phyloP scores from a whole-genome alignment of 345 rosid genomes.

The Sisymbrium irio region DNA sequence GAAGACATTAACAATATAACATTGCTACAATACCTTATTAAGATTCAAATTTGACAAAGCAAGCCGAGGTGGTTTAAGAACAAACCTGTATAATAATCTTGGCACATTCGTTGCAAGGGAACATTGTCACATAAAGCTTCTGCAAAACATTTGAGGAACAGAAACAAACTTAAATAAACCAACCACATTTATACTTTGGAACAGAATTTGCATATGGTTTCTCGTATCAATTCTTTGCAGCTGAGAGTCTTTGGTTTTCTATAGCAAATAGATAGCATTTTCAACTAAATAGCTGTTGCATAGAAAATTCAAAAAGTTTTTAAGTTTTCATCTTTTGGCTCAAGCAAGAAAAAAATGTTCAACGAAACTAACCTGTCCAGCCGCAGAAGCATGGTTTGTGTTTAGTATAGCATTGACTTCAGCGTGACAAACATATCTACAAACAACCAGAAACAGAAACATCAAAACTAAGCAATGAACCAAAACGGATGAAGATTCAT shows the following conservation, averaged over 20 bases:
- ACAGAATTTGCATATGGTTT: neutral
- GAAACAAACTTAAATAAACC: neutral
- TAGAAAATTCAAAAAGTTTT: neutral
- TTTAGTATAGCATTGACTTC: conserved; percentile 96
- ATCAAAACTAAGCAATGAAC: neutral
- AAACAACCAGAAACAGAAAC: conserved; percentile 21
- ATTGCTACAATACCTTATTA: neutral
- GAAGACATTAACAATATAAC: neutral
- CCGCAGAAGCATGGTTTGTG: conserved; percentile 90
- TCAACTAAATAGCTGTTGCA: neutral
- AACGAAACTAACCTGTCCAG: conserved; percentile 59
- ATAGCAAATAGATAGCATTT: neutral
- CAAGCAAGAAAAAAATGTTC: neutral
- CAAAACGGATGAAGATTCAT: neutral
- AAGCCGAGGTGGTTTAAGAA: neutral
- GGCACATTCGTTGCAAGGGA: conserved; percentile 99
- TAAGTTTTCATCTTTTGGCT: neutral
- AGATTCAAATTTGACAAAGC: conserved; percentile 12
- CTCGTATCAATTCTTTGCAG: neutral
- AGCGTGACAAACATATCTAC: conserved; percentile 95
- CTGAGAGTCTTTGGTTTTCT: neutral
- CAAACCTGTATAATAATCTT: conserved; percentile 93
- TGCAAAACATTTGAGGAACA: conserved; percentile 42
- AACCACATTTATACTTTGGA: neutral
- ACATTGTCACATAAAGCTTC: conserved; percentile 98